Evolutionary conservation across 2,329 filamentous ascomycete species (phyloP), one percentile per base, ranked within the genome.

Genomic region (Nannizzia gypsea): DNA sequence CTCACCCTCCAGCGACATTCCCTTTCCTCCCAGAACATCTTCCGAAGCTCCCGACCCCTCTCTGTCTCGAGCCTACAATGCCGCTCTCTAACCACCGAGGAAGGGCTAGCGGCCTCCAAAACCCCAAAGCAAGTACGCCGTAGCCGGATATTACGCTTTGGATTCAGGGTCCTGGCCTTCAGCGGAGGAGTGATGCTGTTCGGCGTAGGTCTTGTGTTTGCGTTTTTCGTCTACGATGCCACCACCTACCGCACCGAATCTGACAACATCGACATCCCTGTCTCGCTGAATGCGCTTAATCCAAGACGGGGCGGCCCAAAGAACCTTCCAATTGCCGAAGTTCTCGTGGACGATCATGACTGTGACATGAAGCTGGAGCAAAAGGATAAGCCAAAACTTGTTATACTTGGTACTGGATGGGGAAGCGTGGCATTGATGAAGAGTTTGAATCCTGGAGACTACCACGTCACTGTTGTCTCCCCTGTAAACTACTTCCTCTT

Each of bases 401-500:
- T 99, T 44, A 88, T 99, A 61, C 76, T 99, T 36, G 93, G 93
- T 20, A 91, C 91, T 15, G 93, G 93, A 50, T 99, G 93, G 93
- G 93, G 91, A 59, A 90, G 90, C 67, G 88, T 99, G 62, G 89
- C 92, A 3, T 77, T 99, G 61, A 76, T 99, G 66, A 99, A 99
- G 76, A 87, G 89, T 63, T 75, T 99, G 63, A 88, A 92, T 63
- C 86, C 90, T 0, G 89, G 91, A 11, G 89, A 96, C 67, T 99
- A 96, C 71, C 91, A 99, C 73, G 86, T 99, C 66, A 97, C 92
- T 3, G 87, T 99, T 42, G 87, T 99, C 48, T 95, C 90, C 11
- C 92, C 93, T 0, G 88, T 88, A 38, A 97, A 97, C 69, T 96
- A 97, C 76, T 99, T 99, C 76, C 77, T 99, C 34, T 99, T 99